Conservation (phyloP, 139 green algal species). For the Deuterostichococcus epilithicus region DNA sequence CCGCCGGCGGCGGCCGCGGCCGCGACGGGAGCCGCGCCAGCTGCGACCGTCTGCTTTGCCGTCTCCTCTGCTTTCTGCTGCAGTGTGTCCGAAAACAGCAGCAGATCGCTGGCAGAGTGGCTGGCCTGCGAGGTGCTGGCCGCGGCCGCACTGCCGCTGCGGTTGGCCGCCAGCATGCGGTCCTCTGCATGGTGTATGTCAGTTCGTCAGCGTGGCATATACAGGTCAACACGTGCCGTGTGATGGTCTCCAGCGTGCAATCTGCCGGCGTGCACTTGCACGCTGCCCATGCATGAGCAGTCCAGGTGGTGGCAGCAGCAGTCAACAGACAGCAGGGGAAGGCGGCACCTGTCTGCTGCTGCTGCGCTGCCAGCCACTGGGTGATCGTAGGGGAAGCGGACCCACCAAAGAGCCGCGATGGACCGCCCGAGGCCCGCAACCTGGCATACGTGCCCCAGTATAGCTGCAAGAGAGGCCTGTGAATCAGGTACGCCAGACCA, state of each 20-base stretch:
- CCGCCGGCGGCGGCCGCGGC: no score
- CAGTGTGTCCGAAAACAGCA: slow-evolving; percentile 4
- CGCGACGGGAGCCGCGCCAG: no score
- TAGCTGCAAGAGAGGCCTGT: slow-evolving; percentile 11
- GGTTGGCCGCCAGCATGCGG: background rate
- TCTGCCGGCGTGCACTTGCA: background rate
- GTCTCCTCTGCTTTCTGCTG: background rate
- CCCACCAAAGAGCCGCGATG: background rate
- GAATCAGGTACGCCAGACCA: slow-evolving; percentile 7
- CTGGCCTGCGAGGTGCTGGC: background rate
- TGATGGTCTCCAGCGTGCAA: background rate
- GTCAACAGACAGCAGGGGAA: no score
- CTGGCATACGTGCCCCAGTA: slow-evolving; percentile 22
- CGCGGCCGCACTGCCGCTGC: background rate
- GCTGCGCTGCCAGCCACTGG: background rate
- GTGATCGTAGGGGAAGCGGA: background rate
- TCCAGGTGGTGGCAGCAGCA: background rate
- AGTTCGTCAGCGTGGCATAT: background rate
- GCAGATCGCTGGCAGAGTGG: slow-evolving; percentile 3
- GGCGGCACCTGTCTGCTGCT: slow-evolving; percentile 2
- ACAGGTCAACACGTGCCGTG: slow-evolving; percentile 2
- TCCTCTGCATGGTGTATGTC: background rate
- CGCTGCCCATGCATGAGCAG: slow-evolving; percentile 1
- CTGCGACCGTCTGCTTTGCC: background rate
- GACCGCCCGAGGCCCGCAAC: no score